phyloP scores from a whole-genome alignment of 148 eudicot genomes.

The Camellia sinensis region DNA sequence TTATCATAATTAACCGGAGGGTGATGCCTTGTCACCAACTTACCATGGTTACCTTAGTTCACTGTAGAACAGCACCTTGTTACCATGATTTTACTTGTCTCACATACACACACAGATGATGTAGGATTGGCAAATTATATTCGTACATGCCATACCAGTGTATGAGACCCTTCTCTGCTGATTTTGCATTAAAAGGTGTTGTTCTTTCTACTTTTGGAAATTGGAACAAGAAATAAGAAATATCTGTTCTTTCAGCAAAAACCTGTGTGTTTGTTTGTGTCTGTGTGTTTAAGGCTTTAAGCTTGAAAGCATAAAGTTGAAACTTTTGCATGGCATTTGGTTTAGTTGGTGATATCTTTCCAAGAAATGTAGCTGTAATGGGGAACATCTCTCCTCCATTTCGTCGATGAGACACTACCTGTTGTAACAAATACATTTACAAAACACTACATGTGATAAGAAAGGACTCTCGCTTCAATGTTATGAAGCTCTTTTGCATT shows the following conservation, averaged over 20 bases:
- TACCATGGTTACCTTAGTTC: too few species aligned
- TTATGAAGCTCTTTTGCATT: neutral
- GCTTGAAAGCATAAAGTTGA: neutral
- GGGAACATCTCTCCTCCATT: neutral
- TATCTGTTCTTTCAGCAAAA: neutral
- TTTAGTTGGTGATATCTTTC: conserved; percentile 1
- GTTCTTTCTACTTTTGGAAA: too few species aligned
- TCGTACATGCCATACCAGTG: too few species aligned
- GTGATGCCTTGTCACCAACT: too few species aligned
- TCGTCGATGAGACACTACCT: neutral
- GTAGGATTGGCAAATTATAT: too few species aligned
- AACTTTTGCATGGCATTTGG: neutral
- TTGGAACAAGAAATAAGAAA: neutral
- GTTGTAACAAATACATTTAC: neutral
- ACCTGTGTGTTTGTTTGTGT: neutral
- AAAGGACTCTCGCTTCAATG: neutral
- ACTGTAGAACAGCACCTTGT: neutral
- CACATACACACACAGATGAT: too few species aligned
- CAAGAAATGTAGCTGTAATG: neutral
- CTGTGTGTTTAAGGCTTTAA: neutral
- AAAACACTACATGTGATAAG: neutral
- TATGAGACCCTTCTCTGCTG: neutral
- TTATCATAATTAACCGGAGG: too few species aligned
- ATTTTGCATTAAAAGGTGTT: neutral
- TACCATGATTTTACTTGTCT: neutral